phyloP scores from a whole-genome alignment of 208 protist species.

The Crithidia expoeki region DNA sequence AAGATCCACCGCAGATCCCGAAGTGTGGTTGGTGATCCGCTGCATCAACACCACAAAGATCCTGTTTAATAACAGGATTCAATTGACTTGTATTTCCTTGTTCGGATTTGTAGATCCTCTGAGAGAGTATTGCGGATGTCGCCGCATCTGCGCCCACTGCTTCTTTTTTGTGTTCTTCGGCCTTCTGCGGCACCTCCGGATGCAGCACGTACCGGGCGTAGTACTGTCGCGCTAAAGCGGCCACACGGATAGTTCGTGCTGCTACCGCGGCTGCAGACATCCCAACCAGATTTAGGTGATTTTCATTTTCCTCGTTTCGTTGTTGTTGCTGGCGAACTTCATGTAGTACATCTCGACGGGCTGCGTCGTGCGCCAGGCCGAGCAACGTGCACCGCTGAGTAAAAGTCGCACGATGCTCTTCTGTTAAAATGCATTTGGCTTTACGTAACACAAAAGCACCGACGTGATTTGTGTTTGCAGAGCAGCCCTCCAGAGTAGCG shows the following conservation, averaged over 20 bases:
- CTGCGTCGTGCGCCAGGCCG: slow-evolving; percentile 29
- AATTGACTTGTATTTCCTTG: too few relatives aligned
- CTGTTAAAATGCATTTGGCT: slow-evolving; percentile 68
- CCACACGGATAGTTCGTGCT: slow-evolving; percentile 2
- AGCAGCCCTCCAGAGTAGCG: slow-evolving; percentile 73
- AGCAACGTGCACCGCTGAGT: slow-evolving; percentile 36
- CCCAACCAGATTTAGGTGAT: neutral
- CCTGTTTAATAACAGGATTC: too few relatives aligned
- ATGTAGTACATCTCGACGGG: slow-evolving; percentile 8
- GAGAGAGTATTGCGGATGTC: too few relatives aligned
- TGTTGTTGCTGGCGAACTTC: neutral
- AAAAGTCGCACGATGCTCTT: slow-evolving; percentile 46
- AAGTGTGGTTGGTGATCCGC: too few relatives aligned
- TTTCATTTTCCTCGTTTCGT: neutral
- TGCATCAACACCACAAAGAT: too few relatives aligned
- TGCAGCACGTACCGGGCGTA: neutral
- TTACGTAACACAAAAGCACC: slow-evolving; percentile 69
- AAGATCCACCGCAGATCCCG: slow-evolving; percentile 61
- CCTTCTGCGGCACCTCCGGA: neutral
- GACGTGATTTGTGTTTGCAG: slow-evolving; percentile 64
- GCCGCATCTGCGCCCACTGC: neutral
- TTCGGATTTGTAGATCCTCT: too few relatives aligned
- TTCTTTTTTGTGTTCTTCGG: neutral
- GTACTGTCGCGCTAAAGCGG: slow-evolving; percentile 8
- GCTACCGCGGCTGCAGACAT: slow-evolving; percentile 9